These are phyloP conservation scores for Sporothrix dimorphospora DNA, from an alignment of 2,329 filamentous ascomycete species.

Conservation along the genomic window DNA sequence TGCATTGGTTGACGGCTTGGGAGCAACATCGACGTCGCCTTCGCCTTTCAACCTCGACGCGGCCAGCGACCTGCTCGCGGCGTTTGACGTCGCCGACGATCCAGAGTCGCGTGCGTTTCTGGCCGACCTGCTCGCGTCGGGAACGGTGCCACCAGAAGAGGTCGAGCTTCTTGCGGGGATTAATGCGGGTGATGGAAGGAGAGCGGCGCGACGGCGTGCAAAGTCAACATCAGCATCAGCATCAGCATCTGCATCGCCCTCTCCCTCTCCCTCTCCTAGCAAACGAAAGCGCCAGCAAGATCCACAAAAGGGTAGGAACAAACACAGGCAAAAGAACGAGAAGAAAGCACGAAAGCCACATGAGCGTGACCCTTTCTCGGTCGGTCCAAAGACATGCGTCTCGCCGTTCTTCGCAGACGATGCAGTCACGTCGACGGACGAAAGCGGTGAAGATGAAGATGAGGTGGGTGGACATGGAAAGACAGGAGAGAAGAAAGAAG, in stretches of 20 bases:
- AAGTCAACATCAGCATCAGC: background rate
- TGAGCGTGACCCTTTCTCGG: background rate
- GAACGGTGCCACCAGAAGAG: slow-evolving; percentile 28
- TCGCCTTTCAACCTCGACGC: background rate
- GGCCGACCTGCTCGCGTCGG: slow-evolving; percentile 28
- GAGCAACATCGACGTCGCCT: background rate
- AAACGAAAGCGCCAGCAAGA: slow-evolving; percentile 5
- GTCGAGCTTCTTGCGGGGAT: slow-evolving; percentile 14
- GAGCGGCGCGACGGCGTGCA: background rate
- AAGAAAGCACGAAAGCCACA: background rate
- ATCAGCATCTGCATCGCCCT: background rate
- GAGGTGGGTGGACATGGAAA: background rate
- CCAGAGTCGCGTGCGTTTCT: slow-evolving; percentile 28
- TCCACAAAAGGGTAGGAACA: background rate
- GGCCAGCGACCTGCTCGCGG: slow-evolving; percentile 26
- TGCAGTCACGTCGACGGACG: background rate
- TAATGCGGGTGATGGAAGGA: background rate
- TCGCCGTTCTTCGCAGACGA: slow-evolving; percentile 27
- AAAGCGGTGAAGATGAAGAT: background rate
- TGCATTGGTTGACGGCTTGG: background rate
- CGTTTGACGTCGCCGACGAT: slow-evolving; percentile 31
- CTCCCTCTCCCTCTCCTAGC: background rate
- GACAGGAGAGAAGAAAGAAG: background rate
- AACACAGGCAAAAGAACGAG: too few relatives aligned
- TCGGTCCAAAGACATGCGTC: background rate